Evolutionary conservation across 2,329 filamentous ascomycete species (phyloP), one percentile per base, ranked within the genome.

Genomic region (Emergomyces africanus): DNA sequence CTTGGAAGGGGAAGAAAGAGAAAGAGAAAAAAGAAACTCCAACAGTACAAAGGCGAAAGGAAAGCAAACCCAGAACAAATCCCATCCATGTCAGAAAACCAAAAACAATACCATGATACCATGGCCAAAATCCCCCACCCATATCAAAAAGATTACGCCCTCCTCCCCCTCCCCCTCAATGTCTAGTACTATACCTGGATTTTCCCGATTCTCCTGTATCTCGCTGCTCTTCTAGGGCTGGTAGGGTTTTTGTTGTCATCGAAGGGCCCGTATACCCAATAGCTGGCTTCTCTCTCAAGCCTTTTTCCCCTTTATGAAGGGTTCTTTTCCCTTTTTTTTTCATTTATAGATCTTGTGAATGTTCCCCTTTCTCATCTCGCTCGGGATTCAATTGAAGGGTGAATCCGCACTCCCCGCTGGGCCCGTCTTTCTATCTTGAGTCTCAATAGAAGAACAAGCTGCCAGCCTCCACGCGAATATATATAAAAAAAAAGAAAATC

Each of bases 111-210:
- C n/a, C n/a, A n/a, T n/a, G n/a, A n/a, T n/a, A n/a, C n/a, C n/a
- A n/a, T n/a, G n/a, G n/a, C n/a, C n/a, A n/a, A n/a, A n/a, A n/a
- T n/a, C n/a, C n/a, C n/a, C n/a, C n/a, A n/a, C n/a, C n/a, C n/a
- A n/a, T n/a, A n/a, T n/a, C 23, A 20, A 23, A 30, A 15, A 1
- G 12, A 39, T 67, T 62, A 73, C 56, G 66, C 64, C 28, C 72
- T 71, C 62, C 74, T 71, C 41, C 69, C 71, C 64, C 71, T 69
- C 51, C 73, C 72, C 57, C 72, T 67, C 65, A 20, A 9, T 42
- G n/a, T 30, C 37, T 41, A 25, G 18, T n/a, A n/a, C n/a, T n/a
- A n/a, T n/a, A n/a, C n/a, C n/a, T n/a, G n/a, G n/a, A n/a, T n/a
- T n/a, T n/a, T n/a, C n/a, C n/a, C n/a, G n/a, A n/a, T n/a, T n/a